Evolutionary conservation across 306 rosid species (phyloP), one percentile per base, ranked within the genome.

Genomic region (Boehmeria nivea): DNA sequence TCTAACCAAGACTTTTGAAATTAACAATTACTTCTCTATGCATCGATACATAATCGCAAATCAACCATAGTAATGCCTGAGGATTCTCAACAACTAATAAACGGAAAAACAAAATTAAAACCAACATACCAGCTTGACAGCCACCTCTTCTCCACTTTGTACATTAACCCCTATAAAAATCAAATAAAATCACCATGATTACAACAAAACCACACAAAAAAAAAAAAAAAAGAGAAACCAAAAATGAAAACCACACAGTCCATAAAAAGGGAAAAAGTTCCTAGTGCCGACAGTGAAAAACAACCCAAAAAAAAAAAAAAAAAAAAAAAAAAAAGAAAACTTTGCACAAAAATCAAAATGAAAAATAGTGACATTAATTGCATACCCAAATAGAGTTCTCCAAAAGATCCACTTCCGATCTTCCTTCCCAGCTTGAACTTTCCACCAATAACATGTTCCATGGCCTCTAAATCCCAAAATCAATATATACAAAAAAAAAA

Each of bases 351-450:
- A 7, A 2, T 12, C 16, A 13, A 34, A 54, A 52, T 18, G 49
- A 26, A 50, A 54, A 22, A 22, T 38, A 38, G 19, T 54, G 51
- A 23, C 47, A 50, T 31, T 28, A 72, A 47, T 57, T 64, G 44
- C 81, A 70, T 71, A 87, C 99, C 98, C 77, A 90, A 78, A 71
- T 84, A 90, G 54, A 90, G 91, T 45, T 90, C 95, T 47, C 98
- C 98, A 71, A 87, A 90, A 8, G 98, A 90, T 61, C 98, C 98
- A 50, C 95, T 78, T 6, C 98, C 98, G 72, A 90, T 90, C 83
- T 87, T 90, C 76, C 95, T 71, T 39, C 95, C 95, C 34, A 90
- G 85, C 91, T 90, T 90, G 76, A 84, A 90, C 73, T 90, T 90
- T 46, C 91, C 95, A 36, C 95, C 95, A 66, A 90, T 78, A 54